Evolutionary conservation across 306 rosid species (phyloP), one percentile per base, ranked within the genome.

Genomic region (Cucurbita pepo): DNA sequence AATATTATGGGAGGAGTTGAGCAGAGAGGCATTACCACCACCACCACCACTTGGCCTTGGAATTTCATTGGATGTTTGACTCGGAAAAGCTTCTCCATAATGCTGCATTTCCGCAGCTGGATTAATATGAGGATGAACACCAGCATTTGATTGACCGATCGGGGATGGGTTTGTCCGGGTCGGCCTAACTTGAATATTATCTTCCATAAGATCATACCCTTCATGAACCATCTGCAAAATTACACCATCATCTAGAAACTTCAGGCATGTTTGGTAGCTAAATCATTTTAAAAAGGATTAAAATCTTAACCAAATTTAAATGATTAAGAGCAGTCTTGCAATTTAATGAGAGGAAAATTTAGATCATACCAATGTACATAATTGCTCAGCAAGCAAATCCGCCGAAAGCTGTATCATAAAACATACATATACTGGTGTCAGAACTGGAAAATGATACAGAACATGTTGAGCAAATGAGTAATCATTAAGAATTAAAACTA

Each of bases 321-420:
- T 10, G 30, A 69, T 10, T 21, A 2, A 36, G 44, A 59, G 10
- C 21, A 59, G 21, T 14, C 36, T 14, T 8, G n/a, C 14, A 73
- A 73, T 13, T 12, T 45, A 22, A 69, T 45, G 22, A 21, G 63
- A 54, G 7, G 51, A 38, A 50, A 52, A 30, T 56, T 51, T 18
- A 80, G 75, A 77, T 78, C 92, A 72, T 86, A 95, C 99, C 97
- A 76, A 85, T 21, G 82, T 70, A 75, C 64, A 57, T 81, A 91
- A 87, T 83, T 95, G 97, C 14, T 77, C 69, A 0, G 87, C 92
- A 64, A 91, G 96, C 86, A 89, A 83, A 82, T 95, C 99, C 45
- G 96, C 97, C 66, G 56, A 83, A 79, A 86, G 91, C 99, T 95
- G 97, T 64, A 56, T 61, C 91, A 88, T 58, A 77, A 78, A 80